phyloP scores from a whole-genome alignment of 2,329 filamentous ascomycete genomes.

The Alternaria sp. region DNA sequence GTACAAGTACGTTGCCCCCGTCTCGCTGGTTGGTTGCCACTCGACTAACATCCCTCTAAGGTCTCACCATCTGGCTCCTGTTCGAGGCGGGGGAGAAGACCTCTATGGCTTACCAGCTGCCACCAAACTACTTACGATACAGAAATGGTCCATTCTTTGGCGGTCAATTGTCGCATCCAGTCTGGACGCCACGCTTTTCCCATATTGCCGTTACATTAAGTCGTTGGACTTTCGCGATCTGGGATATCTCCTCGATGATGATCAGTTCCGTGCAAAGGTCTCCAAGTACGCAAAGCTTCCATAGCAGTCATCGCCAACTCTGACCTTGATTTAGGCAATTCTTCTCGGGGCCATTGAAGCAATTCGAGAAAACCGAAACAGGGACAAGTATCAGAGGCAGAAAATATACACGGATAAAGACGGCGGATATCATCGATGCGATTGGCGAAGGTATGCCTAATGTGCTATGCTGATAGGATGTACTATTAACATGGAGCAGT shows the following conservation, averaged over 20 bases:
- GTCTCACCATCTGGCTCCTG: conserved; percentile 55
- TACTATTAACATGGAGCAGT: conserved; percentile 42
- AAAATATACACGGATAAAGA: conserved; percentile 50
- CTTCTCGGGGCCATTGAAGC: conserved; percentile 59
- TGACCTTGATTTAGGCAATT: conserved; percentile 55
- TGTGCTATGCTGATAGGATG: conserved; percentile 2
- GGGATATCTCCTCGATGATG: conserved; percentile 65
- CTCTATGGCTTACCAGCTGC: conserved; percentile 41
- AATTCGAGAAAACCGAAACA: conserved; percentile 51
- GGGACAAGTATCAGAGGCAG: conserved; percentile 37
- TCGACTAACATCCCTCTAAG: conserved; percentile 33
- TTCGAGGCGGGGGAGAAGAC: conserved; percentile 57
- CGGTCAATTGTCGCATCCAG: conserved; percentile 72
- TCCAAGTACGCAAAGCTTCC: conserved; percentile 56
- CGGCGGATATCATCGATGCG: conserved; percentile 55
- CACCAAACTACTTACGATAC: conserved; percentile 57
- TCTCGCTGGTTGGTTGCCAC: conserved; percentile 3
- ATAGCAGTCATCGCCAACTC: not conserved
- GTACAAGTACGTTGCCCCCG: conserved; percentile 63
- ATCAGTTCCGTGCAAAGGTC: conserved; percentile 66
- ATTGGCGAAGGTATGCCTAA: conserved; percentile 57
- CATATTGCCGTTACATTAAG: conserved; percentile 74
- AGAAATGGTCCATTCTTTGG: conserved; percentile 72
- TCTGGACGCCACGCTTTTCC: conserved; percentile 68
- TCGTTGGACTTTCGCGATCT: conserved; percentile 70